A percentile compares a stretch with the other conserved stretches of the same genome.
Evolutionary conservation across 2,329 filamentous ascomycete species (phyloP).

Genomic region (Fonsecaea multimorphosa): DNA sequence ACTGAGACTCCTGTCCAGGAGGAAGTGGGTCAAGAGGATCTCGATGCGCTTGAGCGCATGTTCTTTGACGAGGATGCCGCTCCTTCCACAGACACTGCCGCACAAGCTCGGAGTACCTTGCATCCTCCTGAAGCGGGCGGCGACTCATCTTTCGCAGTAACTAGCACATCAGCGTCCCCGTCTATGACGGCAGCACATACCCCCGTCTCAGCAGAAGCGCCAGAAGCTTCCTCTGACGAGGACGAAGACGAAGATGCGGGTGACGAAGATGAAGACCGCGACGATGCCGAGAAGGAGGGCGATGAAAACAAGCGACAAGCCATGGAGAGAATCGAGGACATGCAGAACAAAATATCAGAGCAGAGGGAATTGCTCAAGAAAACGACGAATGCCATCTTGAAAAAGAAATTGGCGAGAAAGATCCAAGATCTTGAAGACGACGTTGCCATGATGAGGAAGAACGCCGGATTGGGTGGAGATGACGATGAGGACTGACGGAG

Average conservation of each 20-base stretch:
- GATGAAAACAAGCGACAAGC: constrained; percentile 43
- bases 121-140: constrained; percentile 40
- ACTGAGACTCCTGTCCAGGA: constrained; percentile 41
- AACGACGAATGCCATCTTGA: constrained; percentile 35
- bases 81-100: constrained; percentile 36
- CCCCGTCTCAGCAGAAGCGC: constrained; percentile 34
- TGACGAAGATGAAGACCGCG: constrained; percentile 51
- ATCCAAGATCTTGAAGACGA: constrained; percentile 42
- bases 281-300: constrained; percentile 50
- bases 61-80: constrained; percentile 44
- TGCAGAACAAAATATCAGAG: constrained; percentile 53
- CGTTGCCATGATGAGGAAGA: constrained; percentile 38
- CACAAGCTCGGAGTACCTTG: constrained; percentile 25
- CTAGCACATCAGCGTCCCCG: constrained; percentile 40
- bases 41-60: constrained; percentile 42
- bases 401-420: constrained; percentile 53
- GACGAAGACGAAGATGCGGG: constrained; percentile 45
- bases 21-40: constrained; percentile 46
- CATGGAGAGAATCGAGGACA: constrained; percentile 51
- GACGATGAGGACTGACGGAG: constrained; percentile 39
- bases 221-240: constrained; percentile 40
- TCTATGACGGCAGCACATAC: constrained; percentile 39
- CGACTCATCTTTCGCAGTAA: constrained; percentile 39
- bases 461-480: constrained; percentile 36
- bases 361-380: constrained; percentile 50